Percentiles rank a stretch among this genome's conserved stretches.
Evolutionary conservation across 306 rosid species (phyloP).

Genomic region (Rubus parviflorus): DNA sequence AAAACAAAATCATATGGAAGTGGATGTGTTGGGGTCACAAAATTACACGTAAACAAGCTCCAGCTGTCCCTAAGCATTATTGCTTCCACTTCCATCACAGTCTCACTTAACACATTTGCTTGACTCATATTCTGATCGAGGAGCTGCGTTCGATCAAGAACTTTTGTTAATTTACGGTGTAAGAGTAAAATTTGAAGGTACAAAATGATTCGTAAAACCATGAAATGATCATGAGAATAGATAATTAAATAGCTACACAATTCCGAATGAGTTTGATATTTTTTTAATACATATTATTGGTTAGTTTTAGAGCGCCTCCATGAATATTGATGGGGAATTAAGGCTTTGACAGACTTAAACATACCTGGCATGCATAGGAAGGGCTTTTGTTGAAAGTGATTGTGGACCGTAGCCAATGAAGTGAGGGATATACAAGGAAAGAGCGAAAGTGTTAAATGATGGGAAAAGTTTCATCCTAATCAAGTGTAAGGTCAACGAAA

Average conservation of each 20-base stretch:
- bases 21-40: slow-evolving; percentile 27
- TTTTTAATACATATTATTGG: no score
- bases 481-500: slow-evolving; percentile 34
- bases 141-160: neutral
- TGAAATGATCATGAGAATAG: neutral
- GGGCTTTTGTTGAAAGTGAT: slow-evolving; percentile 15
- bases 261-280: neutral
- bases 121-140: neutral
- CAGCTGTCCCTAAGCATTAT: slow-evolving; percentile 26
- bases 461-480: slow-evolving; percentile 30
- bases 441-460: slow-evolving; percentile 12
- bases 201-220: neutral
- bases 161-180: neutral
- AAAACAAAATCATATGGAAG: slow-evolving; percentile 13
- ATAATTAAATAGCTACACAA: neutral
- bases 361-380: slow-evolving; percentile 27
- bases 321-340: slow-evolving; percentile 1
- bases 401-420: slow-evolving; percentile 32
- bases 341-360: neutral
- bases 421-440: slow-evolving; percentile 28
- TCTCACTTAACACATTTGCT: neutral
- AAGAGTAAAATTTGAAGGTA: neutral
- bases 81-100: slow-evolving; percentile 3
- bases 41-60: slow-evolving; percentile 12
- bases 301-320: neutral